These are phyloP conservation scores for Sordariomycetes sp. DNA, from an alignment of 2,329 filamentous ascomycete species.

Conservation along the genomic window DNA sequence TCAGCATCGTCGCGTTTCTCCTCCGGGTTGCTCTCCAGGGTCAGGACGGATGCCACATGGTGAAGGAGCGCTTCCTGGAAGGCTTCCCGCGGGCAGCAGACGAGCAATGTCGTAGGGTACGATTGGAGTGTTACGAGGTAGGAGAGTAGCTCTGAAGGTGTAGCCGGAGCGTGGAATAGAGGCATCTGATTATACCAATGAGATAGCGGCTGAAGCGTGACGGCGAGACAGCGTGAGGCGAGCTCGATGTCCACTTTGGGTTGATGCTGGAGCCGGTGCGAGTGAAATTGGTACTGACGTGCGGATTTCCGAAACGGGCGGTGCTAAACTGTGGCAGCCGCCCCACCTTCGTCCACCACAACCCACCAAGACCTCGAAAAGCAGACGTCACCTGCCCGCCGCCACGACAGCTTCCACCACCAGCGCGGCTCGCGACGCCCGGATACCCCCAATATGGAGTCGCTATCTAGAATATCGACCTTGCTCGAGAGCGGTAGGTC, in stretches of 20 bases:
- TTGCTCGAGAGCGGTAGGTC: constrained; percentile 86
- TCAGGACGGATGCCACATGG: constrained; percentile 26
- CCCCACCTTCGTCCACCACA: not conserved
- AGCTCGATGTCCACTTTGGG: not conserved
- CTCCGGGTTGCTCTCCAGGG: not conserved
- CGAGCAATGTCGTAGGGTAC: constrained; percentile 54
- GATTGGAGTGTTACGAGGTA: constrained; percentile 47
- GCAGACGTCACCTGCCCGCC: not conserved
- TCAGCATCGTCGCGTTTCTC: not conserved
- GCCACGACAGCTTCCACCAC: not conserved
- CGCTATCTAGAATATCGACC: constrained; percentile 84
- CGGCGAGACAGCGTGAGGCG: too few relatives aligned
- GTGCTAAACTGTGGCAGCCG: not conserved
- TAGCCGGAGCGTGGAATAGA: constrained; percentile 38
- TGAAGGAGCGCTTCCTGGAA: constrained; percentile 53
- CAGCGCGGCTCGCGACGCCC: not conserved
- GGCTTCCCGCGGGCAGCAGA: constrained; percentile 54
- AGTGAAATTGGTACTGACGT: not conserved
- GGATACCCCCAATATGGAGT: constrained; percentile 61
- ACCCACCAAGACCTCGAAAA: not conserved
- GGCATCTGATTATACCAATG: constrained; percentile 12
- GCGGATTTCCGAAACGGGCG: not conserved
- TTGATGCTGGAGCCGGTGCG: not conserved
- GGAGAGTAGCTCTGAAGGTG: constrained; percentile 52
- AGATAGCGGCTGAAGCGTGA: not conserved